These are phyloP conservation scores for Nematodospora valgi DNA, from an alignment of 805 yeast species.

Conservation along the genomic window DNA sequence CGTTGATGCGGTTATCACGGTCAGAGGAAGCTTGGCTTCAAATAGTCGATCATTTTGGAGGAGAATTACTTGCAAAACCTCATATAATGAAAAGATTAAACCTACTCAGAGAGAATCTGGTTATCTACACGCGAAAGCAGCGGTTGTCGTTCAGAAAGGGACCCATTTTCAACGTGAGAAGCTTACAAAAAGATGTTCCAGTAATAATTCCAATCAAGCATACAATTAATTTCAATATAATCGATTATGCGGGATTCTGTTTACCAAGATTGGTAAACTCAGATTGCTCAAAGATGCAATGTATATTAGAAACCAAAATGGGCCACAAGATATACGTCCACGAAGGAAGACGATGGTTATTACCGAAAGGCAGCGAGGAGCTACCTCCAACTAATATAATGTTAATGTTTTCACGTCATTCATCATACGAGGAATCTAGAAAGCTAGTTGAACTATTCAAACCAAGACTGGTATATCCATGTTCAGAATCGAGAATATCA, in stretches of 20 bases:
- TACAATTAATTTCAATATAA: conserved; percentile 33
- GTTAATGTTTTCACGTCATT: conserved; percentile 45
- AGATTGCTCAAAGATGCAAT: conserved; percentile 1
- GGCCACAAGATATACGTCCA: conserved; percentile 22
- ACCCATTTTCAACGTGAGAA: conserved; percentile 5
- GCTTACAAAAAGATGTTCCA: neutral
- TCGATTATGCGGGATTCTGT: conserved; percentile 28
- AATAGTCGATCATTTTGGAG: conserved; percentile 21
- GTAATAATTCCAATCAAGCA: conserved; percentile 29
- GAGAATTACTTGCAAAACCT: conserved; percentile 11
- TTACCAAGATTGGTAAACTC: conserved; percentile 22
- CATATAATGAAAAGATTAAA: conserved; percentile 8
- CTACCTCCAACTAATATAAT: conserved; percentile 34
- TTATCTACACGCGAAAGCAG: too few relatives aligned
- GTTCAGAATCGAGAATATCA: conserved; percentile 26
- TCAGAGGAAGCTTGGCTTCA: conserved; percentile 53
- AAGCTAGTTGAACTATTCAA: conserved; percentile 31
- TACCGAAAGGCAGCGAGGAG: conserved; percentile 21
- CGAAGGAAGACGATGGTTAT: conserved; percentile 25
- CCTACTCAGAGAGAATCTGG: too few relatives aligned
- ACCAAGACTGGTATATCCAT: conserved; percentile 44
- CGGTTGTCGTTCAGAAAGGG: neutral
- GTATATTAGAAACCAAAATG: conserved; percentile 14
- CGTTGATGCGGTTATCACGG: conserved; percentile 41
- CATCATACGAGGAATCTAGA: conserved; percentile 41